Evolutionary conservation across 805 yeast genomes (phyloP).

Genomic region (Wickerhamiella occidentalis): DNA sequence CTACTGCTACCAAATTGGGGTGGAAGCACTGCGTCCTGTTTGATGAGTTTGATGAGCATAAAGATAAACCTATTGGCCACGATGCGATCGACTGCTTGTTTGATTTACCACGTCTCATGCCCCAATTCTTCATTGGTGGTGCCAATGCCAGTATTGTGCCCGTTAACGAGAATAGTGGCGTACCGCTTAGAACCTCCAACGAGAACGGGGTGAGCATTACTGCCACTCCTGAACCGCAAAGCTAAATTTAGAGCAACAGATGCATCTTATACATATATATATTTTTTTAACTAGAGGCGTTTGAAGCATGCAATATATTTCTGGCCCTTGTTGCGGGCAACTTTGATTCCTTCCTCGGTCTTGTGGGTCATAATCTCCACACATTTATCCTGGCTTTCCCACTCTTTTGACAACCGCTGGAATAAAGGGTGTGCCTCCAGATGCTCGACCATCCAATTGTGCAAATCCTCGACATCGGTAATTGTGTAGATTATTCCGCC

Average conservation of each 20-base stretch:
- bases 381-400: constrained; percentile 72
- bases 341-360: constrained; percentile 98
- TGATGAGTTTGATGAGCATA: constrained; percentile 56
- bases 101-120: constrained; percentile 40
- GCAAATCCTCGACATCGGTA: constrained; percentile 89
- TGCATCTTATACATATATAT: too few relatives aligned
- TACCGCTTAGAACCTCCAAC: neutral
- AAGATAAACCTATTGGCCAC: constrained; percentile 31
- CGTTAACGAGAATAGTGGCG: neutral
- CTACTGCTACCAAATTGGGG: constrained; percentile 59
- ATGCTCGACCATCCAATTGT: constrained; percentile 92
- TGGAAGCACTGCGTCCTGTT: constrained; percentile 62
- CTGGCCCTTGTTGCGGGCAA: constrained; percentile 73
- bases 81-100: constrained; percentile 44
- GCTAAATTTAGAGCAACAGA: neutral
- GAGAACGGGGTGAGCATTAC: neutral
- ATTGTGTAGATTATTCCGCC: constrained; percentile 89
- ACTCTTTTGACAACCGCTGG: constrained; percentile 61
- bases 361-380: constrained; percentile 77
- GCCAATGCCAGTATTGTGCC: neutral
- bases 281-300: neutral
- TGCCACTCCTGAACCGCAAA: neutral
- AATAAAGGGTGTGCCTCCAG: constrained; percentile 84
- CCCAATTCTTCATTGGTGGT: constrained; percentile 31
- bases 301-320: constrained; percentile 78